These are phyloP conservation scores for Mortierella sp. DNA, from an alignment of 371 early-diverging fungal species.

Conservation along the genomic window DNA sequence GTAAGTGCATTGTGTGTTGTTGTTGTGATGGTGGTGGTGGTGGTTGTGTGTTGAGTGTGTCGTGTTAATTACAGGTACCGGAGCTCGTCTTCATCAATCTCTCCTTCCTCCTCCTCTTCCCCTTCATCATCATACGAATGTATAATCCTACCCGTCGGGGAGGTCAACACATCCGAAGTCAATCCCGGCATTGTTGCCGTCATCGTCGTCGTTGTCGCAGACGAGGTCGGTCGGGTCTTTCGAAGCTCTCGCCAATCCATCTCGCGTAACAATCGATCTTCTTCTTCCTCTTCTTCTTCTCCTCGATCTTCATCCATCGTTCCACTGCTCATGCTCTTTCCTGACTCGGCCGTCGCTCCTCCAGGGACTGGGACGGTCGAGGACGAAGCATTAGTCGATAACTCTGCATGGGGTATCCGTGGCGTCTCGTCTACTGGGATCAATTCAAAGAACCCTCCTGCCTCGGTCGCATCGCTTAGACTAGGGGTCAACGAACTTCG, in stretches of 20 bases:
- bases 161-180: neutral
- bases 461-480: neutral
- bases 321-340: conserved; percentile 10
- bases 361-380: neutral
- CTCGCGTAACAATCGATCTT: neutral
- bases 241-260: neutral
- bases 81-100: conserved; percentile 1
- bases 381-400: neutral
- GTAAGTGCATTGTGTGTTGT: too few species aligned
- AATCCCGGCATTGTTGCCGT: too few species aligned
- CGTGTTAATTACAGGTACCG: neutral
- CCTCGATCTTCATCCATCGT: neutral
- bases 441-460: conserved; percentile 4
- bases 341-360: neutral
- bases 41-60: neutral
- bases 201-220: too few species aligned
- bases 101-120: neutral
- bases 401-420: conserved; percentile 1
- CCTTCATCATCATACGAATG: too few species aligned
- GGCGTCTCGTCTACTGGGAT: conserved; percentile 18
- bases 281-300: neutral
- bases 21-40: too few species aligned
- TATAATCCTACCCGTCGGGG: too few species aligned
- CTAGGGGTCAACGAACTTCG: too few species aligned
- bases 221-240: neutral